Base-by-base conservation (phyloP, 495 filamentous ascomycete genomes). In the Penicillium psychrofluorescens region DNA sequence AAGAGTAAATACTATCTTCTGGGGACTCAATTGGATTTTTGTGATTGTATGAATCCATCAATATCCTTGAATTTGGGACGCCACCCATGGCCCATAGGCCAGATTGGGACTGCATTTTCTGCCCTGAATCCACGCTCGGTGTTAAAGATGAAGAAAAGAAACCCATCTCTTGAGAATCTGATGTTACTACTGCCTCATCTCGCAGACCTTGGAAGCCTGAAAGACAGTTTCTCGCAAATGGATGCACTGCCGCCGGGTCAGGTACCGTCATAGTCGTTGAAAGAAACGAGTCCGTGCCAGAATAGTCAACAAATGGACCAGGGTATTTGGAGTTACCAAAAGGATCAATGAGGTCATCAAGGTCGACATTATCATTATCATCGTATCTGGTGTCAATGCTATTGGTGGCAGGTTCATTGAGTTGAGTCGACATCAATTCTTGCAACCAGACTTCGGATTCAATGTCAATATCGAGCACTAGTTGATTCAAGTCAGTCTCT, bases 381-480 rank as follows among this genome's bases (percentile, higher is more conserved):
- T 22, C 22, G 4, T 22, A 3, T 22, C 2, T 4, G 22, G 22
- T 22, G 22, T 22, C 22, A 22, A 22, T 22, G 22, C 0, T 4
- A 22, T 22, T 22, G 2, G 6, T 3, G 10, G 6, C 28, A 8
- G 35, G 11, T 9, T 57, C 53, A 6, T 44, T 35, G 11, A 56
- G 41, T 8, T 53, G 51, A 6, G 38, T 46, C 5, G 59, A 47
- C 38, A 60, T 54, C 27, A 63, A 50, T 28, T 61, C 58, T 30
- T 63, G 62, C 12, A 65, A 41, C 64, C 64, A 68, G 33, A 38
- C 56, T 10, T 62, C 62, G 0, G 61, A 48, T 0, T 50, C 22
- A 16, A 64, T 46, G 29, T 62, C 60, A 27, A 61, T 35, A 1
- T 61, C 57, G 13, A 59, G 40, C 4, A 40, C 53, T 59, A 13